These are phyloP conservation scores for Corchorus olitorius DNA, from an alignment of 345 rosid species.

Conservation along the genomic window DNA sequence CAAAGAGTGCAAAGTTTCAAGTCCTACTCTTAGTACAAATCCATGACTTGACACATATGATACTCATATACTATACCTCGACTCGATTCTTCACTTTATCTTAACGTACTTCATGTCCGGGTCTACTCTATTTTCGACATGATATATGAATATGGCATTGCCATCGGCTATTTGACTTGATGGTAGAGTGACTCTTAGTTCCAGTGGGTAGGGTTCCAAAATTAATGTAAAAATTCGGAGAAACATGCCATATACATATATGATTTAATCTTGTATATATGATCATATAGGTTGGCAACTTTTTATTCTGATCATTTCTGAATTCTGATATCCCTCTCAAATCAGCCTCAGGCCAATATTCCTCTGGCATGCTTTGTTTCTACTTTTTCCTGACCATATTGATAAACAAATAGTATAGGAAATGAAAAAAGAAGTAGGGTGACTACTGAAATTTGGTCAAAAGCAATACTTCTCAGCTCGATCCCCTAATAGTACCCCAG, in stretches of 20 bases:
- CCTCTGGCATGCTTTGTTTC: neutral
- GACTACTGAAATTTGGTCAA: constrained; percentile 36
- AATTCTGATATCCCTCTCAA: neutral
- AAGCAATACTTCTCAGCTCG: constrained; percentile 4
- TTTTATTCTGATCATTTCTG: constrained; percentile 17
- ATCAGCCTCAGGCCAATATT: constrained; percentile 1
- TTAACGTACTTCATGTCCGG: too few relatives aligned
- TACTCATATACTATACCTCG: neutral
- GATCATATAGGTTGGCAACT: neutral
- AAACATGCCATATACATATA: too few relatives aligned
- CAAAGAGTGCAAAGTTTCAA: neutral
- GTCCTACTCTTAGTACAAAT: constrained; percentile 7
- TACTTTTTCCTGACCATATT: neutral
- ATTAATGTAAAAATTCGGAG: too few relatives aligned
- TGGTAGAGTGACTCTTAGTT: too few relatives aligned
- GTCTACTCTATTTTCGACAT: too few relatives aligned
- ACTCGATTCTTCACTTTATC: too few relatives aligned
- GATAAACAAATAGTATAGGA: constrained; percentile 13
- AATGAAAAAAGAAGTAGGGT: constrained; percentile 9
- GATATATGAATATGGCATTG: too few relatives aligned
- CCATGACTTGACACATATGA: neutral
- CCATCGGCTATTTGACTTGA: too few relatives aligned
- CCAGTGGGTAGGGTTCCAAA: too few relatives aligned
- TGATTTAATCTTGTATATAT: too few relatives aligned
- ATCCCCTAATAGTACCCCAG: constrained; percentile 25